phyloP scores from a whole-genome alignment of 306 rosid species.

The Rosa chinensis region DNA sequence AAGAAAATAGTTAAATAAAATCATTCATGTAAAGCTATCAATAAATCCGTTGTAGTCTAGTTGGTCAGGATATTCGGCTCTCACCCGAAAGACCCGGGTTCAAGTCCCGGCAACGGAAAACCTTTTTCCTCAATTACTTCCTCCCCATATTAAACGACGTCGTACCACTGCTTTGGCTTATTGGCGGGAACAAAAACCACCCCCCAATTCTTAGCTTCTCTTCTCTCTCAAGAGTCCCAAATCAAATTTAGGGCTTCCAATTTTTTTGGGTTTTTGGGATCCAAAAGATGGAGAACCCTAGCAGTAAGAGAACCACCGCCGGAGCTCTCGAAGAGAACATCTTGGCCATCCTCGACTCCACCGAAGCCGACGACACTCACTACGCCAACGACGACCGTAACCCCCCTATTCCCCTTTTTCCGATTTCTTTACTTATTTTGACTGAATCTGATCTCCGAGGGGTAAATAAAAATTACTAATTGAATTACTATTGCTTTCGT shows the following conservation, averaged over 20 bases:
- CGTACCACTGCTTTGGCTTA: background rate
- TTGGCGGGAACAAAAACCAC: slow-evolving; percentile 19
- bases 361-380: slow-evolving; percentile 55
- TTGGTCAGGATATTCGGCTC: slow-evolving; percentile 21
- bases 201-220: background rate
- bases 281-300: slow-evolving; percentile 44
- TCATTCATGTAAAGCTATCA: too few species aligned
- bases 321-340: slow-evolving; percentile 63
- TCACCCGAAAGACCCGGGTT: slow-evolving; percentile 25
- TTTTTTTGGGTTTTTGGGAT: background rate
- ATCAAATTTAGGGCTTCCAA: slow-evolving; percentile 18
- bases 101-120: slow-evolving; percentile 7
- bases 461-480: background rate
- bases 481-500: background rate
- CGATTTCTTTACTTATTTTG: background rate
- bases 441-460: slow-evolving; percentile 16
- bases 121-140: background rate
- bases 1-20: too few species aligned
- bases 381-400: slow-evolving; percentile 74
- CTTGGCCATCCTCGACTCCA: slow-evolving; percentile 65
- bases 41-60: slow-evolving; percentile 20
- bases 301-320: slow-evolving; percentile 27
- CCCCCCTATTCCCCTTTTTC: background rate
- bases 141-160: background rate
- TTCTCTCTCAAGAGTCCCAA: background rate